Base-by-base conservation (phyloP, 1,284 basidiomycete species). In the Puccinia novopanici region DNA sequence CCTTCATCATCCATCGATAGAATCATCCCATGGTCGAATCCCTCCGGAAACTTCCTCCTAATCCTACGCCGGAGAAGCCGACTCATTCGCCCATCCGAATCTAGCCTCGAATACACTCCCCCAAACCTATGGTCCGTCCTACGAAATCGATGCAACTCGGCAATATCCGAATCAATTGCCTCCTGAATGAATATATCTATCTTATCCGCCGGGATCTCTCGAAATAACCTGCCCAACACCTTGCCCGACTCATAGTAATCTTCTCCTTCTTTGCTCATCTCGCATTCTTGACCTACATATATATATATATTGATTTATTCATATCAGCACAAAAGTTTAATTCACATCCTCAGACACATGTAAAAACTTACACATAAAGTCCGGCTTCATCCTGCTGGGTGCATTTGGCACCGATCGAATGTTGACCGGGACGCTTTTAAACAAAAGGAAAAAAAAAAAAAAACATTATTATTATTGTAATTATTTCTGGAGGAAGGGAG, bases 181-280 rank as follows among this genome's bases (percentile, higher is more conserved):
- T 34, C 52, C 42, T 40, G 75, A n/a, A 65, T 37, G 15, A 78
- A 71, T 4, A 71, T 70, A 19, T 78, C 76, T 6, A 70, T 78
- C 40, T 70, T 55, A 24, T 78, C 76, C 8, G 76, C 77, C 27
- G 77, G 77, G 40, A 80, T 80, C 61, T 71, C 63, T 48, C 77
- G 77, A 54, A 72, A 80, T 3, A 80, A 45, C 57, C 71, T 42
- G 4, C 77, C 77, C 9, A 80, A 42, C 5, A 72, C 68, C 22
- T 63, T 72, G 30, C n/a, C 15, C 15, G 77, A 80, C 30, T 72
- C 67, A 57, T 80, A 80, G 30, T 72, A 80, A 34, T 80, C 55
- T 42, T 72, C 77, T n/a, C 54, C 68, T 30, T 71, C 40, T n/a
- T 55, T 50, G 10, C 50, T 19, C 17, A 5, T 55, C 48, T 70